Evolutionary conservation across 2,329 filamentous ascomycete species (phyloP).

Genomic region (Myriosclerotinia duriaeana): DNA sequence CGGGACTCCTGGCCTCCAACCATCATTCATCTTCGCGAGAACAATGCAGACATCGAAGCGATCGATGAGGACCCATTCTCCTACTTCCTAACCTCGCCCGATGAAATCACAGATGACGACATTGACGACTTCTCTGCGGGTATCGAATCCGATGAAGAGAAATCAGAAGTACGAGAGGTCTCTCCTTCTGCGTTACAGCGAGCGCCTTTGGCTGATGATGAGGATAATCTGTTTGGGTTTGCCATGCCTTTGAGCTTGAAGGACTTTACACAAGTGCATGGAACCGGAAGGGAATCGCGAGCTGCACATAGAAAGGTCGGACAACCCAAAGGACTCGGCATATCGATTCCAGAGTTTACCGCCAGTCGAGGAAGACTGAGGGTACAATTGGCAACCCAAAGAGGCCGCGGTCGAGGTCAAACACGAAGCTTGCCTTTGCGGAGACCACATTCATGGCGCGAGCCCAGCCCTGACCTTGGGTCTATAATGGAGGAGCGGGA

Average conservation of each 20-base stretch:
- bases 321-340: slow-evolving; percentile 34
- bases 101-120: slow-evolving; percentile 36
- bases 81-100: slow-evolving; percentile 40
- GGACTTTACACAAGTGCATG: slow-evolving; percentile 33
- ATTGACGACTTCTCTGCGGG: slow-evolving; percentile 40
- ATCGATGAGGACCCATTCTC: slow-evolving; percentile 41
- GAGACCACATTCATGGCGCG: slow-evolving; percentile 38
- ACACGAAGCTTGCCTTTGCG: slow-evolving; percentile 34
- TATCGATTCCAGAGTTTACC: slow-evolving; percentile 29
- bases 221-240: slow-evolving; percentile 31
- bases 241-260: slow-evolving; percentile 37
- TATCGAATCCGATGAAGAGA: slow-evolving; percentile 35
- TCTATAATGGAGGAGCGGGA: slow-evolving; percentile 39
- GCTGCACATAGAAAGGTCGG: slow-evolving; percentile 25
- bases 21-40: slow-evolving; percentile 34
- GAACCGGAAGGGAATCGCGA: slow-evolving; percentile 30
- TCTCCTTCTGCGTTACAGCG: slow-evolving; percentile 38
- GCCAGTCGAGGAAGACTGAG: slow-evolving; percentile 34
- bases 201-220: slow-evolving; percentile 27
- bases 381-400: slow-evolving; percentile 28
- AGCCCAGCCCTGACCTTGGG: slow-evolving; percentile 39
- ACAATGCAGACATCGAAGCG: slow-evolving; percentile 28
- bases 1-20: slow-evolving; percentile 42
- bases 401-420: slow-evolving; percentile 32
- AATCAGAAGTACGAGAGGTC: slow-evolving; percentile 36